Percentiles rank a stretch among this genome's conserved stretches.
Conservation (phyloP, 2,329 filamentous ascomycete species). For the Xylaria sp. region DNA sequence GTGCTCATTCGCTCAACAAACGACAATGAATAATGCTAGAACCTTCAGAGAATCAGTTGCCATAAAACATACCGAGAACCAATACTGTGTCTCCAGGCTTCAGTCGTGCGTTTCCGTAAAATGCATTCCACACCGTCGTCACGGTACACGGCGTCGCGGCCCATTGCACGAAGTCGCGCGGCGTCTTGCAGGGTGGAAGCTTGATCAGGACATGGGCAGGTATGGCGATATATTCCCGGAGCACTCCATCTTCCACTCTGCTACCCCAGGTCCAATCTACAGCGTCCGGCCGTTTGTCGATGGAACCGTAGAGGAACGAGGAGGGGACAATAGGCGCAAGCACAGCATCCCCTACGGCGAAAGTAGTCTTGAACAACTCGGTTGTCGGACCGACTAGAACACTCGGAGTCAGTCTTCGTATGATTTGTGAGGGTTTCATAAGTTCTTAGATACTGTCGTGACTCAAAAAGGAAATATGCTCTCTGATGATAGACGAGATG, state of each 20-base stretch:
- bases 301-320: conserved; percentile 43
- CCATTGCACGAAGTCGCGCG: conserved; percentile 51
- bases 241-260: conserved; percentile 50
- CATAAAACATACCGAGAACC: conserved; percentile 45
- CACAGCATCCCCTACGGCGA: conserved; percentile 50
- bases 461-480: no score
- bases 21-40: not conserved
- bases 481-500: no score
- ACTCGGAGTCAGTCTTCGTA: no score
- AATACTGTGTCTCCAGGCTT: conserved; percentile 55
- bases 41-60: not conserved
- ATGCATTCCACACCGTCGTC: conserved; percentile 59
- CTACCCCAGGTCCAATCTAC: conserved; percentile 44
- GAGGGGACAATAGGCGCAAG: conserved; percentile 42
- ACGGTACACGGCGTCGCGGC: conserved; percentile 57
- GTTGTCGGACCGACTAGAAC: conserved; percentile 16
- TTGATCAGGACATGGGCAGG: conserved; percentile 53
- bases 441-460: no score
- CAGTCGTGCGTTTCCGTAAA: conserved; percentile 55
- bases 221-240: conserved; percentile 56
- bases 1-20: not conserved
- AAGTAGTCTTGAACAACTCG: conserved; percentile 33
- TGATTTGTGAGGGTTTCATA: no score
- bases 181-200: conserved; percentile 46
- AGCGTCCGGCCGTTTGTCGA: conserved; percentile 33